Evolutionary conservation across 2,329 filamentous ascomycete genomes (phyloP), one percentile per base, ranked within the genome.

Genomic region (Ceratocystis huliohia): DNA sequence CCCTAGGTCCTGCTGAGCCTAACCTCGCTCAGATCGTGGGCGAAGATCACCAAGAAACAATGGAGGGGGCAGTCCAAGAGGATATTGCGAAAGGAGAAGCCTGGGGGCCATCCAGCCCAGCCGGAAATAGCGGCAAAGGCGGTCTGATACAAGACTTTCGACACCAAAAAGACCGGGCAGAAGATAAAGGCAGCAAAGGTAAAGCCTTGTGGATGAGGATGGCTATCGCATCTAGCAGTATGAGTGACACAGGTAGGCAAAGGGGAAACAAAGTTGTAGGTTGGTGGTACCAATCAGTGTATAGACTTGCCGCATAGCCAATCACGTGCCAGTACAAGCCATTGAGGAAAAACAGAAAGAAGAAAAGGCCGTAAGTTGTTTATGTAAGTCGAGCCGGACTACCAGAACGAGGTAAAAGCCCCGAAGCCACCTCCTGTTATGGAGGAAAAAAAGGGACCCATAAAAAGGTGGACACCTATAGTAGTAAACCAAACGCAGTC

Each of bases 341-440:
- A 28, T 8, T 15, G 8, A 15, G 30, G n/a, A 28, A 17, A 30
- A 33, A 33, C 2, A 56, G 1, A 56, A 10, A 25, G 20, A 20
- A n/a, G 20, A 48, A 50, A 50, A 50, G 20, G n/a, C 6, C 48
- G 22, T 17, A 17, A 33, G 28, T n/a, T 41, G 37, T 41, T 33
- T 33, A 57, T 57, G 53, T 57, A 33, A 57, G 53, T 57, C 25
- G 53, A 57, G 22, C 22, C 25, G 53, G 22, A 25, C 53, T 57
- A 6, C 53, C 53, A 57, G 53, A 57, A 30, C 6, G 15, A 33
- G 53, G 15, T 17, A 57, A 57, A 33, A 17, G 22, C 10, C n/a
- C 53, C 53, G 53, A 57, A 57, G 53, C 53, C 25, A 33, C 10
- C 33, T 37, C 8, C 10, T 3, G 33, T 3, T 13, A 30, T 37